Evolutionary conservation across 2,329 filamentous ascomycete species (phyloP).

Genomic region (Trichocomaceae sp.): DNA sequence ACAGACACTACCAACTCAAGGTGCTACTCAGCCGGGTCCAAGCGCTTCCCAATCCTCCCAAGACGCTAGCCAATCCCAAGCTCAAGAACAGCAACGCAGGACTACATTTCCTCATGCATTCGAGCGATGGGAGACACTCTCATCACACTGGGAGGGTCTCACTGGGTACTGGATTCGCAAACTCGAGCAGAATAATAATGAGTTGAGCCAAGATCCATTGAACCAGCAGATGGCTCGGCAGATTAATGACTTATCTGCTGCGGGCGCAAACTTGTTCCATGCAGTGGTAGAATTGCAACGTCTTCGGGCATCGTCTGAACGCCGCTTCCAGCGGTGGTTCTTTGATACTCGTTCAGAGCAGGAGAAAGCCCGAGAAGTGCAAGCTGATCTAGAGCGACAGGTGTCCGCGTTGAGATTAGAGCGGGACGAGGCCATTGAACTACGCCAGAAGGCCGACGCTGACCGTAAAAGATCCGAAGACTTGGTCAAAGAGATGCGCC

Average conservation of each 20-base stretch:
- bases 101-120: constrained; percentile 93
- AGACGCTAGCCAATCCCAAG: constrained; percentile 22
- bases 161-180: constrained; percentile 96
- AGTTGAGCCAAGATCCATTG: constrained; percentile 73
- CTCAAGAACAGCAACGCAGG: constrained; percentile 35
- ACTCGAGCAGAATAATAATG: constrained; percentile 81
- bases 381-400: constrained; percentile 68
- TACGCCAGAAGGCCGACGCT: constrained; percentile 60
- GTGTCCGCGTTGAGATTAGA: constrained; percentile 68
- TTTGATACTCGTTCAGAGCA: constrained; percentile 87
- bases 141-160: constrained; percentile 95
- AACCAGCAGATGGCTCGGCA: constrained; percentile 86
- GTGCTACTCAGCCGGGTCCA: constrained; percentile 18
- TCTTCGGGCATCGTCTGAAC: constrained; percentile 85
- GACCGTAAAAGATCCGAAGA: constrained; percentile 67
- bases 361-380: constrained; percentile 75
- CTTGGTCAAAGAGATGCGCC: constrained; percentile 79
- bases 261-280: constrained; percentile 94
- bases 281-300: constrained; percentile 94
- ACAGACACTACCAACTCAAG: constrained; percentile 16
- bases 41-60: constrained; percentile 21
- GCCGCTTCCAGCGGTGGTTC: constrained; percentile 98
- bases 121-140: constrained; percentile 93
- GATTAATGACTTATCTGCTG: constrained; percentile 93
- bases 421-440: constrained; percentile 59